phyloP scores from a whole-genome alignment of 345 rosid species.

The Turnera subulata region DNA sequence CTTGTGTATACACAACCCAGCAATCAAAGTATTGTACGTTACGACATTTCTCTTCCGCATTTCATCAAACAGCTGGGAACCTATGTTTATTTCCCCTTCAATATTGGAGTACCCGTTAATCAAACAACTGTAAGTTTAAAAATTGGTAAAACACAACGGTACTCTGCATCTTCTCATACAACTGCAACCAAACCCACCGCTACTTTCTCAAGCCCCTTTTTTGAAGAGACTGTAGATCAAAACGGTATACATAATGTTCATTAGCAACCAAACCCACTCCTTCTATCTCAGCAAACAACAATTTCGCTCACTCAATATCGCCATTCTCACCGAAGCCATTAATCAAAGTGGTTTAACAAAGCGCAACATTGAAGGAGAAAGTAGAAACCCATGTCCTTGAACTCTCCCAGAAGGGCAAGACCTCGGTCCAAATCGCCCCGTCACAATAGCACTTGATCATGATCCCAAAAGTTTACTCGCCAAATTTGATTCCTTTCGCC shows the following conservation, averaged over 20 bases:
- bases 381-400: conserved; percentile 46
- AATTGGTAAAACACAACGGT: conserved; percentile 49
- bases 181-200: conserved; percentile 53
- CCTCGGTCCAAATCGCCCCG: conserved; percentile 45
- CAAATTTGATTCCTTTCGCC: conserved; percentile 33
- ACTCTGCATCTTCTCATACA: conserved; percentile 53
- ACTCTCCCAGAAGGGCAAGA: conserved; percentile 39
- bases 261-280: conserved; percentile 59
- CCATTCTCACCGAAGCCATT: conserved; percentile 77
- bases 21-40: conserved; percentile 52
- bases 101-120: conserved; percentile 44
- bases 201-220: conserved; percentile 44
- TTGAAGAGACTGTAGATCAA: conserved; percentile 66
- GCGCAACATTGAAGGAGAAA: conserved; percentile 60
- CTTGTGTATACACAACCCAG: conserved; percentile 48
- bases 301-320: conserved; percentile 45
- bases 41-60: conserved; percentile 65
- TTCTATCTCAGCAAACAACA: conserved; percentile 47
- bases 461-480: conserved; percentile 65
- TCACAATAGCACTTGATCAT: conserved; percentile 68
- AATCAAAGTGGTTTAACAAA: conserved; percentile 65
- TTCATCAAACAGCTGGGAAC: conserved; percentile 64
- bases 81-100: conserved; percentile 36
- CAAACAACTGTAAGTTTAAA: conserved; percentile 59
- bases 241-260: conserved; percentile 63